phyloP scores from a whole-genome alignment of 2,329 filamentous ascomycete genomes.

The Phaeosphaeria sp. region DNA sequence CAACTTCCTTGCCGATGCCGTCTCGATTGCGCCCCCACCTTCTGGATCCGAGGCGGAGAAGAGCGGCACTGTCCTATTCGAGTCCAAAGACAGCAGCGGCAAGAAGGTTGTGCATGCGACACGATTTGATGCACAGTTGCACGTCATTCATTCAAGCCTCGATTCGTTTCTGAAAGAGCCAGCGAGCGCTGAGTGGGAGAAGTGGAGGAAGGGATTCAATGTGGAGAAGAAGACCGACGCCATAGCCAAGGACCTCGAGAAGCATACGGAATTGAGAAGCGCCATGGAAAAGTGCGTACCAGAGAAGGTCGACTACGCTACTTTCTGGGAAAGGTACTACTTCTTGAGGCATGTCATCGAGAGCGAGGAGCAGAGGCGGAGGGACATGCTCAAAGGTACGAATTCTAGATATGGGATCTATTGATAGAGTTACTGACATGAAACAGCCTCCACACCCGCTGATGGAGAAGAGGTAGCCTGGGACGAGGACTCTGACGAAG shows the following conservation, averaged over 20 bases:
- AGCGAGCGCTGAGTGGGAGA: constrained; percentile 73
- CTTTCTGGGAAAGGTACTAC: constrained; percentile 96
- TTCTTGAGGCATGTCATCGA: constrained; percentile 93
- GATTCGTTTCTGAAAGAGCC: constrained; percentile 86
- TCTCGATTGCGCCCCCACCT: constrained; percentile 80
- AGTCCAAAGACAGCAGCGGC: constrained; percentile 87
- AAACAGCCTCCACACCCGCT: constrained; percentile 65
- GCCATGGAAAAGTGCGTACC: constrained; percentile 98
- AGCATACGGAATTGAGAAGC: constrained; percentile 81
- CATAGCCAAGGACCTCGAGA: constrained; percentile 81
- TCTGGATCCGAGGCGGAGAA: constrained; percentile 55
- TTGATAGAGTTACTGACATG: constrained; percentile 5
- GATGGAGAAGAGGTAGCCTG: constrained; percentile 75
- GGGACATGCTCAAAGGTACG: constrained; percentile 92
- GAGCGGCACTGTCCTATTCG: constrained; percentile 74
- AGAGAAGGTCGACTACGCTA: constrained; percentile 82
- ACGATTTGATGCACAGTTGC: constrained; percentile 91
- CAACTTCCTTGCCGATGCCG: constrained; percentile 88
- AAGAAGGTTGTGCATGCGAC: constrained; percentile 95
- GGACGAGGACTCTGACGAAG: constrained; percentile 74
- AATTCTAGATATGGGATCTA: no score
- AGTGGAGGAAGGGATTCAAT: constrained; percentile 78
- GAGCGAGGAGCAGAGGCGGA: constrained; percentile 85
- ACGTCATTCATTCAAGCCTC: constrained; percentile 87
- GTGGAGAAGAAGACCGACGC: constrained; percentile 83